Conservation (phyloP, 257 asterid genomes). For the Anisodus acutangulus region DNA sequence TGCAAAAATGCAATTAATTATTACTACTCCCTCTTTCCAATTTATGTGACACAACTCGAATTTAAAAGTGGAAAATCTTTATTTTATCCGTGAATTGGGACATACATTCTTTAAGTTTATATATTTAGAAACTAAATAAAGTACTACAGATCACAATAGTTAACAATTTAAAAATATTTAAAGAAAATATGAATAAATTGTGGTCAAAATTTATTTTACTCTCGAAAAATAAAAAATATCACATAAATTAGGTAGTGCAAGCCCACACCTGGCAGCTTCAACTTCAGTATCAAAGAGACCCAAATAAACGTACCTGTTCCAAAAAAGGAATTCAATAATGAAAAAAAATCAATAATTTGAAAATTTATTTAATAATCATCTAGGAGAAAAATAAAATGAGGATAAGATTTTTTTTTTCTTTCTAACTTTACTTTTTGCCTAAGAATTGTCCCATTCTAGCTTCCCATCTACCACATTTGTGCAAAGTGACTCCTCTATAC, state of each 20-base stretch:
- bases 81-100: too few relatives aligned
- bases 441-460: slow-evolving; percentile 85
- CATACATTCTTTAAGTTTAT: too few relatives aligned
- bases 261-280: slow-evolving; percentile 82
- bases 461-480: slow-evolving; percentile 96
- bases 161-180: too few relatives aligned
- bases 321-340: neutral
- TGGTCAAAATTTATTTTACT: too few relatives aligned
- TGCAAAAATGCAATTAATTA: neutral
- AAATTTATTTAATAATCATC: neutral
- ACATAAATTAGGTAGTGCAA: neutral
- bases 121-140: too few relatives aligned
- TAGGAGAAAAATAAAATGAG: neutral
- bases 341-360: neutral
- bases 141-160: too few relatives aligned
- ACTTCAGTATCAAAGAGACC: slow-evolving; percentile 88
- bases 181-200: too few relatives aligned
- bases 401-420: neutral
- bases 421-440: slow-evolving; percentile 67
- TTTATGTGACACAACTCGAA: too few relatives aligned
- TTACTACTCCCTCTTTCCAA: too few relatives aligned
- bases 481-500: slow-evolving; percentile 86
- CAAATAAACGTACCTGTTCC: slow-evolving; percentile 76
- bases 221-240: too few relatives aligned
- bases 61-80: too few relatives aligned